Base-by-base conservation (phyloP, 345 rosid genomes). In the Arabidopsis thaliana region DNA sequence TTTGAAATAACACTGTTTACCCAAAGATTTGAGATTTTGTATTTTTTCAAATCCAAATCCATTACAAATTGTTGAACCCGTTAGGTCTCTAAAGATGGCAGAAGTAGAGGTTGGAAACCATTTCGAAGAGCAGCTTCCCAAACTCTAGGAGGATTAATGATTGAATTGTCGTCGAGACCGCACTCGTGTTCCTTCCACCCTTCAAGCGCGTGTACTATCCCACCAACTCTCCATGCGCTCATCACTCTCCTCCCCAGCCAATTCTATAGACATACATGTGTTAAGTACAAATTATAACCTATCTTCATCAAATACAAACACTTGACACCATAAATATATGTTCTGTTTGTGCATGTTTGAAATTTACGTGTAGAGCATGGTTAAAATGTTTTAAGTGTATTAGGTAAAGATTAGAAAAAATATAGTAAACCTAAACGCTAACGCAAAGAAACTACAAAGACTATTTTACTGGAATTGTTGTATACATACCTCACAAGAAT, bases 211-310 rank as follows among this genome's bases (percentile, higher is more conserved):
- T 91, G 97, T 59, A 89, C 81, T 41, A 91, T 85, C 30, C 89
- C 89, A 4, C 85, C 93, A 20, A 78, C 49, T 6, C 87, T 78
- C 87, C 97, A 87, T 10, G 94, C 89, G 46, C 91, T 91, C 88
- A 91, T 87, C 85, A 82, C 92, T 59, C 92, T 86, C 77, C 94
- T 85, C 36, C 87, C 89, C 68, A 89, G 37, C 94, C 93, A 91
- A 65, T 87, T 89, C 91, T 91, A 13, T 5, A 61, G 1, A 61
- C 50, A 44, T 2, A 48, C 12, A 13, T 7, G 23, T 37, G 24
- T 49, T 40, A 70, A 37, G n/a, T 41, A 25, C 24, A 3, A 41
- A 11, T 5, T 28, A 36, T 16, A 22, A 3, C 22, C 22, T 49
- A 20, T 20, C 51, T 16, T 3, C 53, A 12, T 41, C 12, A 41